A percentile compares a stretch with the other conserved stretches of the same genome.
These are phyloP conservation scores for Theileria orientalis DNA, from an alignment of 169 alveolate species.

Conservation along the genomic window DNA sequence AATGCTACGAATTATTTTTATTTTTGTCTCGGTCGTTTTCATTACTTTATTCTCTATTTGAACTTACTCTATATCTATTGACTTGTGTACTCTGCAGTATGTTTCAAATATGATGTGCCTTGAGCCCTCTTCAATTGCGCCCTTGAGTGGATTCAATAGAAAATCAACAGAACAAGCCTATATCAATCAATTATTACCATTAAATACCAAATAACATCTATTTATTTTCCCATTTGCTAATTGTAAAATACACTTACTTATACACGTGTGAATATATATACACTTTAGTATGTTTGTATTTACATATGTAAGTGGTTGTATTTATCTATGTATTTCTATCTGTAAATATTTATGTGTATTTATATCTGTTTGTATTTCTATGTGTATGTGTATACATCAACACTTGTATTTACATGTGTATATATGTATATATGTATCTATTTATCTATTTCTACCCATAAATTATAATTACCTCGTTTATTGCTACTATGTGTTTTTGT, in stretches of 20 bases:
- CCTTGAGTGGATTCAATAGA: slow-evolving; percentile 82
- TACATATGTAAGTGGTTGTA: no score
- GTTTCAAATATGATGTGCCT: slow-evolving; percentile 86
- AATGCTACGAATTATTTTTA: slow-evolving; percentile 53
- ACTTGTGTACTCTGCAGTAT: slow-evolving; percentile 88
- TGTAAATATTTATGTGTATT: no score
- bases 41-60: no score
- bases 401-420: no score
- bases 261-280: no score
- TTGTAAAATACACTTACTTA: no score
- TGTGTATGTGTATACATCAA: no score
- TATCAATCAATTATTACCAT: not conserved
- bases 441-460: not conserved
- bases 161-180: slow-evolving; percentile 78
- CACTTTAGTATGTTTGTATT: no score
- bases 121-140: slow-evolving; percentile 83
- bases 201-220: not conserved
- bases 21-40: no score
- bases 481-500: slow-evolving; percentile 77
- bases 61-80: slow-evolving; percentile 80
- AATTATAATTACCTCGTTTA: slow-evolving; percentile 55
- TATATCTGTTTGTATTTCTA: no score
- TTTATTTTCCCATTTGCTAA: not conserved
- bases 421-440: no score
- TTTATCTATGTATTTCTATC: no score